Percentiles rank a stretch among this genome's conserved stretches.
These are phyloP conservation scores for Lactarius hengduanensis DNA, from an alignment of 768 basidiomycete genomes.

Conservation along the genomic window DNA sequence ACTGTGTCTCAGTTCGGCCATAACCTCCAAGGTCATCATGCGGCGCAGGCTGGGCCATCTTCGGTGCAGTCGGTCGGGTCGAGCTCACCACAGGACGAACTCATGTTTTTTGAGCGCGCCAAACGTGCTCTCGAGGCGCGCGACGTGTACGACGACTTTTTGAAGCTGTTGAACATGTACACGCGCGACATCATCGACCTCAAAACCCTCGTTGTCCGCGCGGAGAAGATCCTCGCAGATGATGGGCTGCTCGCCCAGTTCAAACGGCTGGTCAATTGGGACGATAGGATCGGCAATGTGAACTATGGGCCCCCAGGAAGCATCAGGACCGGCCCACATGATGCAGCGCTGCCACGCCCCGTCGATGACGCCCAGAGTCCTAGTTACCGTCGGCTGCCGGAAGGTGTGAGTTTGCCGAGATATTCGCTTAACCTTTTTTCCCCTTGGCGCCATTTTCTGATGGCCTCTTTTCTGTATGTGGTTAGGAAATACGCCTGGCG, in stretches of 20 bases:
- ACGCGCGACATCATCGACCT: constrained; percentile 90
- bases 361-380: constrained; percentile 87
- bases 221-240: constrained; percentile 79
- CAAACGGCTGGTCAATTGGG: constrained; percentile 81
- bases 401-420: constrained; percentile 60
- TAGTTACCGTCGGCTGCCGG: constrained; percentile 88
- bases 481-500: constrained; percentile 80
- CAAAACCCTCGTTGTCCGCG: constrained; percentile 75
- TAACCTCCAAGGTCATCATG: constrained; percentile 23
- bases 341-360: constrained; percentile 73
- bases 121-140: constrained; percentile 74
- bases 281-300: constrained; percentile 56
- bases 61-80: constrained; percentile 20
- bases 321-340: constrained; percentile 71
- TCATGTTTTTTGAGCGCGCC: constrained; percentile 92
- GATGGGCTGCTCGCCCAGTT: constrained; percentile 80
- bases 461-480: not conserved
- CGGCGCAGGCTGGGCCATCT: constrained; percentile 21
- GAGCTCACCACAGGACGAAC: constrained; percentile 59
- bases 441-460: constrained; percentile 15
- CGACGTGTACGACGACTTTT: constrained; percentile 87
- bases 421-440: constrained; percentile 7
- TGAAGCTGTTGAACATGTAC: constrained; percentile 89
- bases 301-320: constrained; percentile 78
- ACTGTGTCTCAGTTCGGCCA: constrained; percentile 15